Evolutionary conservation across 2,329 filamentous ascomycete genomes (phyloP).

Genomic region (Metarhizium humberi): DNA sequence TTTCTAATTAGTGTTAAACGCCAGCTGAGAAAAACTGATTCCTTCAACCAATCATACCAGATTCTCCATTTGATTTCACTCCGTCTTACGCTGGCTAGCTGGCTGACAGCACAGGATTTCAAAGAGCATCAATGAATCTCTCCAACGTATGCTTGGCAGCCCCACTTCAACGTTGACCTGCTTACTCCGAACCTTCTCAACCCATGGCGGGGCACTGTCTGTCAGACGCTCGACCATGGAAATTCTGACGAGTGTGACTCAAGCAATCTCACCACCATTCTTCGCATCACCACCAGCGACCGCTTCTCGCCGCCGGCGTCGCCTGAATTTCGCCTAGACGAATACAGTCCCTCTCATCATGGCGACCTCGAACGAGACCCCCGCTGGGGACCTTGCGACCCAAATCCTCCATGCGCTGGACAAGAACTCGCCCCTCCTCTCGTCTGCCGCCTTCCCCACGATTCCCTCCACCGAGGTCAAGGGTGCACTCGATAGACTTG

Average conservation of each 20-base stretch:
- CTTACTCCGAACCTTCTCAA: neutral
- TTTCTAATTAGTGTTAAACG: too few species aligned
- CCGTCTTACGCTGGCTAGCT: too few species aligned
- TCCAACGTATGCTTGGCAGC: too few species aligned
- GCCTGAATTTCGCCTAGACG: neutral
- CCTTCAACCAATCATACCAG: too few species aligned
- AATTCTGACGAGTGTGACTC: conserved; percentile 6
- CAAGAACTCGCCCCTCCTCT: conserved; percentile 55
- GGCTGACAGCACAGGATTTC: too few species aligned
- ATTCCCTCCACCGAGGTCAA: conserved; percentile 64
- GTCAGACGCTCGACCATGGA: neutral
- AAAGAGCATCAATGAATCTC: too few species aligned
- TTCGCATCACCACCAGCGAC: conserved; percentile 1
- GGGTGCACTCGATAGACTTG: conserved; percentile 77
- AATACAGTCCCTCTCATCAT: conserved; percentile 19
- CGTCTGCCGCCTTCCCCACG: conserved; percentile 59
- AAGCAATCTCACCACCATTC: neutral
- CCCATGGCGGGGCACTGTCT: conserved; percentile 1
- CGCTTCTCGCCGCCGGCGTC: neutral
- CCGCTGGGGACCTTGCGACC: conserved; percentile 48
- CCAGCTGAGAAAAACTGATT: too few species aligned
- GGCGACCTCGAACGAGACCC: conserved; percentile 28
- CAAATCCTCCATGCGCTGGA: conserved; percentile 58
- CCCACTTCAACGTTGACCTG: neutral
- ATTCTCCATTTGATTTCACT: too few species aligned